Base-by-base conservation (phyloP, 345 rosid genomes). In the Aquilaria yunnanensis region DNA sequence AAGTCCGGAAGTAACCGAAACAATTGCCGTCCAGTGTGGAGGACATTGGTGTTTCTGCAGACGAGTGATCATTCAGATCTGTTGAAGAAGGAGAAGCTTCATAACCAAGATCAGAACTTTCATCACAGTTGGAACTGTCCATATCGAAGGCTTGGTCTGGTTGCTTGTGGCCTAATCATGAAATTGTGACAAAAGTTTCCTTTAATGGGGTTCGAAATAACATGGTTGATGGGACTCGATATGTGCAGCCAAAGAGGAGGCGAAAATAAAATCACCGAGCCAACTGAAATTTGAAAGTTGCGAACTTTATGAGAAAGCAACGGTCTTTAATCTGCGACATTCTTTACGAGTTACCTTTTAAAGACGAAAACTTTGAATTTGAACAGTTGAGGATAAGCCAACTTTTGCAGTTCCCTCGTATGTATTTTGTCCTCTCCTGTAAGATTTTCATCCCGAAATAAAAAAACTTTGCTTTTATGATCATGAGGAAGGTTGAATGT, bases 11-110 rank as follows among this genome's bases (percentile, higher is more conserved):
- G 57, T 80, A 77, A 53, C 63, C 52, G 55, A 78, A 90, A 8
- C 90, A 90, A 43, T 82, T 85, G 46, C 75, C 78, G 34, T 86
- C 84, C 56, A 69, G 67, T 0, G 80, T 78, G 30, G 90, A 89
- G 73, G 74, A 70, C 5, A 57, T 78, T 10, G 89, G 87, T 56
- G 87, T 83, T 69, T 80, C 96, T 52, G 78, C 48, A 16, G 80
- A 34, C 60, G 84, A 70, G 1, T 66, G 85, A 33, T 81, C 88
- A 58, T 73, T 77, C 47, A 60, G 90, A 67, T 83, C 87, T 5
- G 75, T 51, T 0, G 82, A 83, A 67, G 83, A 73, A 61, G 81
- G 75, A 54, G 96, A 81, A 56, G 78, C 83, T 54, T 67, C 80
- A 72, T 63, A 83, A 65, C 83, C 82, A 69, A 57, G 63, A 54